Percentiles rank a stretch among this genome's conserved stretches.
These are phyloP conservation scores for Melastoma malabathricum DNA, from an alignment of 345 rosid genomes.

Conservation along the genomic window DNA sequence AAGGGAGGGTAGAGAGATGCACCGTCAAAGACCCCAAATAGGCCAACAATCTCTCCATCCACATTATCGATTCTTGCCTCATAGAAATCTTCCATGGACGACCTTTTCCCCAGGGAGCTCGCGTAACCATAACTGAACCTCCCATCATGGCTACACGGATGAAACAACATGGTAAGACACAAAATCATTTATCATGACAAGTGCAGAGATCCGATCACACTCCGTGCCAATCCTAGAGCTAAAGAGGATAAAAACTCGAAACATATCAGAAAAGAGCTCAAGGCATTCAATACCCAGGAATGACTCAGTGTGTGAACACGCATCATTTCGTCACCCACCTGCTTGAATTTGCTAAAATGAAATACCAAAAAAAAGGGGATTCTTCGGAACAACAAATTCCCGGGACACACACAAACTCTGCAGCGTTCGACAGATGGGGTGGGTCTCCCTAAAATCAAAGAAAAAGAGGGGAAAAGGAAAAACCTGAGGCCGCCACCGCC, in stretches of 20 bases:
- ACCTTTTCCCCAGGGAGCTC: slow-evolving; percentile 89
- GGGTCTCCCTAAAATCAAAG: neutral
- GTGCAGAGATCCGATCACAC: neutral
- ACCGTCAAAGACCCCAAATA: slow-evolving; percentile 99
- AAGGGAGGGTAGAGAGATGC: slow-evolving; percentile 14
- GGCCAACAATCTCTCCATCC: slow-evolving; percentile 87
- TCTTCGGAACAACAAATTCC: too few relatives aligned
- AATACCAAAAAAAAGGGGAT: too few relatives aligned
- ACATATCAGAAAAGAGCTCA: too few relatives aligned
- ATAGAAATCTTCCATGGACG: slow-evolving; percentile 97
- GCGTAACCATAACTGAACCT: slow-evolving; percentile 98
- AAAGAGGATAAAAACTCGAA: too few relatives aligned
- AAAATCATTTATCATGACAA: slow-evolving; percentile 6
- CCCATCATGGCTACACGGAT: slow-evolving; percentile 62
- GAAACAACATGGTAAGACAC: neutral
- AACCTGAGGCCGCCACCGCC: slow-evolving; percentile 97
- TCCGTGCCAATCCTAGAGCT: neutral
- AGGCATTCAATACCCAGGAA: too few relatives aligned
- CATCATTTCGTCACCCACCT: too few relatives aligned
- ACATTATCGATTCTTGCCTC: slow-evolving; percentile 93
- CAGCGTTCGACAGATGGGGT: neutral
- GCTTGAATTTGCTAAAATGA: too few relatives aligned
- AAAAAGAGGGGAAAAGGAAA: neutral
- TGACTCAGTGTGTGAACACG: too few relatives aligned
- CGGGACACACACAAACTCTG: neutral